Conservation (phyloP, 2,329 filamentous ascomycete species). For the Nigrospora osmanthi region DNA sequence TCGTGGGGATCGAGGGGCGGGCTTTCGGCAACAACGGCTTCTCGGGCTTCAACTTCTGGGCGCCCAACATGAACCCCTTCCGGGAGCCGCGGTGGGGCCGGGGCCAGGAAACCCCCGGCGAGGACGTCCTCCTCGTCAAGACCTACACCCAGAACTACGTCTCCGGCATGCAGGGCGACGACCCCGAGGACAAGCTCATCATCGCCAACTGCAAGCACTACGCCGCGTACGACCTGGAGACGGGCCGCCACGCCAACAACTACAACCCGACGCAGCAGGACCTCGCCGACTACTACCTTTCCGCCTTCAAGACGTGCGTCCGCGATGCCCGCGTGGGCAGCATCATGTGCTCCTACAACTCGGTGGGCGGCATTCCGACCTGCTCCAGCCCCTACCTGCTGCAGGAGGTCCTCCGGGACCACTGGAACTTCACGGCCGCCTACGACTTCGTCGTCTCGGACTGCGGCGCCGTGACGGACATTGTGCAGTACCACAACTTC, state of each 20-base stretch:
- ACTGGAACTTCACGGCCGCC: conserved; percentile 56
- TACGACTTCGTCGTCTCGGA: conserved; percentile 55
- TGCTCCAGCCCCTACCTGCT: conserved; percentile 58
- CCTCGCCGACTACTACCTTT: conserved; percentile 60
- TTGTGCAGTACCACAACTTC: conserved; percentile 37
- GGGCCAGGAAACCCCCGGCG: conserved; percentile 19
- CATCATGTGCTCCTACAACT: conserved; percentile 57
- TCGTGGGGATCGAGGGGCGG: conserved; percentile 21
- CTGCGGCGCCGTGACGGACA: conserved; percentile 54
- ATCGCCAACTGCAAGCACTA: conserved; percentile 54
- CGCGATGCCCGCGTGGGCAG: conserved; percentile 48
- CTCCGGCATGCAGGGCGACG: conserved; percentile 38
- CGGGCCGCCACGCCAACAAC: conserved; percentile 20
- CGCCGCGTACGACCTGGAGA: conserved; percentile 49
- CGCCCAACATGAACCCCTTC: conserved; percentile 20
- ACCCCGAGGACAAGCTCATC: conserved; percentile 19
- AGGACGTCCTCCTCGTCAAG: conserved; percentile 32
- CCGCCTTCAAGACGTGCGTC: conserved; percentile 56
- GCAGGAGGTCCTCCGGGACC: conserved; percentile 53
- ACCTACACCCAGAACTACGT: conserved; percentile 45
- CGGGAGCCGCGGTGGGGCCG: conserved; percentile 19
- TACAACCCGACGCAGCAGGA: conserved; percentile 39
- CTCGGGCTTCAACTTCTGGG: conserved; percentile 19
- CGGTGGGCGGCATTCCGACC: conserved; percentile 57
- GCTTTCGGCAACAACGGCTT: conserved; percentile 21